phyloP scores from a whole-genome alignment of 2,329 filamentous ascomycete genomes.

The Colletotrichum siamense region DNA sequence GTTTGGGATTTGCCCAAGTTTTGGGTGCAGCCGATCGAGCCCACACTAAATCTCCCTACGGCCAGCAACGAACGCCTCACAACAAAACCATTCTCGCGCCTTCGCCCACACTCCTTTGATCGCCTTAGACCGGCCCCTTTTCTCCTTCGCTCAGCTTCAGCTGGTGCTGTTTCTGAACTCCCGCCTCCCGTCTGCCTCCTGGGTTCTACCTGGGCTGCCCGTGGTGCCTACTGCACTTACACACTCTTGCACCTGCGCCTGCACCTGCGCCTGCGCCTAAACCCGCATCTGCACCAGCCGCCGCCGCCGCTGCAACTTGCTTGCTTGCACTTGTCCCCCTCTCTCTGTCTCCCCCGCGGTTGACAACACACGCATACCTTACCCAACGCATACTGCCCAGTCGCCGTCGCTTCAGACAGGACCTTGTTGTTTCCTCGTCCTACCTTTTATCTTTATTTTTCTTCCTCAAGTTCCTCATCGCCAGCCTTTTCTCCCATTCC shows the following conservation, averaged over 20 bases:
- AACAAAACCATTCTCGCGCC: slow-evolving; percentile 11
- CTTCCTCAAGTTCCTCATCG: background rate
- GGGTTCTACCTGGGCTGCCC: background rate
- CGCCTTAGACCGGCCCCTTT: slow-evolving; percentile 16
- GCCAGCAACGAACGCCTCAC: slow-evolving; percentile 19
- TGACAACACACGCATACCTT: background rate
- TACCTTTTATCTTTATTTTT: background rate
- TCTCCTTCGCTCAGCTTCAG: background rate
- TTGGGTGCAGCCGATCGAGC: slow-evolving; percentile 22
- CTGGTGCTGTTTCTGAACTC: slow-evolving; percentile 3
- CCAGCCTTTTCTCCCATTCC: background rate
- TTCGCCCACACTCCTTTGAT: slow-evolving; percentile 19
- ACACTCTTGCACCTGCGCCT: background rate
- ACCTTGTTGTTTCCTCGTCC: background rate
- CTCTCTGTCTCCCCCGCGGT: background rate
- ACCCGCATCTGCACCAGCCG: background rate
- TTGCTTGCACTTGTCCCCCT: background rate
- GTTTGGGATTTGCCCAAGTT: slow-evolving; percentile 8
- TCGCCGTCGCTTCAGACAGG: background rate
- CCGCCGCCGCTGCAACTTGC: background rate
- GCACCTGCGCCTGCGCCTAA: background rate
- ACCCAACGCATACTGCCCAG: background rate
- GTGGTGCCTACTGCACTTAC: background rate
- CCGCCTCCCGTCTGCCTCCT: background rate
- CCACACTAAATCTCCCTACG: slow-evolving; percentile 24